Base-by-base conservation (phyloP, 169 alveolate species). In the Plasmodium cynomolgi region DNA sequence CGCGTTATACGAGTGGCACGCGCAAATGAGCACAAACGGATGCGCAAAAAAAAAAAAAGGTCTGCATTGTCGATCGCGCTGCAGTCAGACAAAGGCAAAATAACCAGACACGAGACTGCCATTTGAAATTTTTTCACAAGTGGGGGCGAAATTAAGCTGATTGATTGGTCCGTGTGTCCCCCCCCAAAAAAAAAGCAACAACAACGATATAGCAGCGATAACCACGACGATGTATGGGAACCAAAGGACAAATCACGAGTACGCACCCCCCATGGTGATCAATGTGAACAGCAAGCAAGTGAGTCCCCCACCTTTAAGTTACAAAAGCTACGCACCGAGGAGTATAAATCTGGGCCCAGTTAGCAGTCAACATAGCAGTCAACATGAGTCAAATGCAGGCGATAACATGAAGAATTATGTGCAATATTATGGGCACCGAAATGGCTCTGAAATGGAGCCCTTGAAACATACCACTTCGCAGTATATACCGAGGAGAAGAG, bases 401-500 rank as follows among this genome's bases (percentile, higher is more conserved):
- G 83, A 86, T 11, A 26, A 34, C 39, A 54, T 73, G 34, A 86
- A 74, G 44, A 75, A 47, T 17, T 71, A 86, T 37, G 34, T 54
- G 34, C 84, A 54, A 8, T 44, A 71, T 86, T 75, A 54, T 71
- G 39, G 29, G 15, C 26, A 50, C 41, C 58, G 47, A 34, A 37
- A 86, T 31, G 47, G 68, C 68, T 26, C 50, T 9, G 29, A 50
- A 75, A 50, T 20, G 29, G 13, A 58, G 33, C 47, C 92, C 54
- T 56, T 84, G 92, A 86, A 86, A 56, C 68, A 86, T 77, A 56
- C 58, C 81, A 39, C 81, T 77, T 75, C 93, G 58, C 84, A 77
- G 26, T 23, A 75, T 37, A 86, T 79, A 54, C 83, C 93, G 17
- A 20, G 71, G 72, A 54, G 81, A 54, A 86, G 29, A 77, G 81